A percentile compares a stretch with the other conserved stretches of the same genome.
Evolutionary conservation across 306 rosid species (phyloP).

Genomic region (Geum urbanum): DNA sequence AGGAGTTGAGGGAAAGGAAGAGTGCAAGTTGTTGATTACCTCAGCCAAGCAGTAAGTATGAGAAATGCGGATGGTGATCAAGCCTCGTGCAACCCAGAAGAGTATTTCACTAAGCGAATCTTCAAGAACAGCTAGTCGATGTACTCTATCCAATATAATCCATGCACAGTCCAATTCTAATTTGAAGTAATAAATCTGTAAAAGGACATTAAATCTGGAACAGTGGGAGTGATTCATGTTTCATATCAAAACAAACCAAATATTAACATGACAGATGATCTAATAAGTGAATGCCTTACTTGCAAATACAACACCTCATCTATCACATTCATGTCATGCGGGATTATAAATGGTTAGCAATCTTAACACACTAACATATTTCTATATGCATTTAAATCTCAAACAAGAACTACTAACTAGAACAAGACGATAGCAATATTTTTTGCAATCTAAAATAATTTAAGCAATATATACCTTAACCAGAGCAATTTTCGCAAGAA

Average conservation of each 20-base stretch:
- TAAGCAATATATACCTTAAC: conserved; percentile 57
- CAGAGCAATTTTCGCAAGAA: conserved; percentile 85
- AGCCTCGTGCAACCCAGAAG: conserved; percentile 70
- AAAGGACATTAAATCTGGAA: neutral
- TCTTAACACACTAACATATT: neutral
- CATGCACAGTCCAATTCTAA: conserved; percentile 98
- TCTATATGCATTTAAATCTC: neutral
- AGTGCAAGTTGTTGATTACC: conserved; percentile 46
- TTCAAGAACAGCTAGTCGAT: conserved; percentile 69
- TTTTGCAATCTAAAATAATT: neutral
- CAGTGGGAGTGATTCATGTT: neutral
- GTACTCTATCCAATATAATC: conserved; percentile 81
- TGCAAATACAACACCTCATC: no score
- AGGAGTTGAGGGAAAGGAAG: neutral
- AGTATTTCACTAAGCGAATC: conserved; percentile 73
- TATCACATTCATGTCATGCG: no score
- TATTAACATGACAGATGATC: neutral
- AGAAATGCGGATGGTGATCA: conserved; percentile 70
- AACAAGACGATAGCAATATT: neutral
- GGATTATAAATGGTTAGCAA: neutral
- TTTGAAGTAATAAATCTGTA: conserved; percentile 17
- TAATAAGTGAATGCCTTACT: no score
- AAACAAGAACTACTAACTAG: neutral
- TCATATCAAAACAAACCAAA: neutral
- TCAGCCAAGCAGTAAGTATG: conserved; percentile 62